A percentile compares a stretch with the other conserved stretches of the same genome.
phyloP scores from a whole-genome alignment of 805 yeast species.

The Yamadazyma kitorensis region DNA sequence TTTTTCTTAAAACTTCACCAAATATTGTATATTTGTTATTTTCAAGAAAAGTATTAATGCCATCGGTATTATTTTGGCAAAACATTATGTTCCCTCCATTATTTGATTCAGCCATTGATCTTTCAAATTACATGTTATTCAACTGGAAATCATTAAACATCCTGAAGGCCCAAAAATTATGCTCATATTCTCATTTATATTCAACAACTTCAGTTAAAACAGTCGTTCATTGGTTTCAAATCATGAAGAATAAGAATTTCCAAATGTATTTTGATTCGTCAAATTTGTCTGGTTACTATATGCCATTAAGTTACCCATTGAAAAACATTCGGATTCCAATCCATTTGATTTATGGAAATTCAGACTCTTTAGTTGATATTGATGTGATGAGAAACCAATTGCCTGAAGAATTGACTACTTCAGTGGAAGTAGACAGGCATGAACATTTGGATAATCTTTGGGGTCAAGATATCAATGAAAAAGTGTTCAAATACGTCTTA shows the following conservation, averaged over 20 bases:
- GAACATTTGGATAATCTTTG: conserved; percentile 91
- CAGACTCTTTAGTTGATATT: conserved; percentile 85
- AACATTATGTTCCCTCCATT: conserved; percentile 72
- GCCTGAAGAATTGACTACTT: conserved; percentile 50
- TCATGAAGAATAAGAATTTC: conserved; percentile 69
- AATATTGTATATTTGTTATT: conserved; percentile 65
- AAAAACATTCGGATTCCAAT: conserved; percentile 58
- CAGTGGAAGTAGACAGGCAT: conserved; percentile 60
- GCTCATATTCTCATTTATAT: conserved; percentile 84
- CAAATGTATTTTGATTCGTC: conserved; percentile 80
- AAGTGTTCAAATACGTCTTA: conserved; percentile 34
- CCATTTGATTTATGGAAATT: conserved; percentile 71
- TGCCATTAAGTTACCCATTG: conserved; percentile 38
- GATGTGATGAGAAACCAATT: conserved; percentile 67
- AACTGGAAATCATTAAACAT: conserved; percentile 80
- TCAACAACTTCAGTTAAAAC: conserved; percentile 89
- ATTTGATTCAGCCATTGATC: conserved; percentile 69
- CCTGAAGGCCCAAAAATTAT: conserved; percentile 64
- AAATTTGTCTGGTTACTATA: conserved; percentile 21
- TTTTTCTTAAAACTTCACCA: conserved; percentile 75
- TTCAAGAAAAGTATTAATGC: conserved; percentile 70
- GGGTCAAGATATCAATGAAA: conserved; percentile 61
- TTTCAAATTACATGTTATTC: conserved; percentile 64
- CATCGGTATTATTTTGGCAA: conserved; percentile 80
- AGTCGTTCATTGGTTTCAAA: conserved; percentile 96